These are phyloP conservation scores for Hanseniaspora opuntiae DNA, from an alignment of 805 yeast species.

Conservation along the genomic window DNA sequence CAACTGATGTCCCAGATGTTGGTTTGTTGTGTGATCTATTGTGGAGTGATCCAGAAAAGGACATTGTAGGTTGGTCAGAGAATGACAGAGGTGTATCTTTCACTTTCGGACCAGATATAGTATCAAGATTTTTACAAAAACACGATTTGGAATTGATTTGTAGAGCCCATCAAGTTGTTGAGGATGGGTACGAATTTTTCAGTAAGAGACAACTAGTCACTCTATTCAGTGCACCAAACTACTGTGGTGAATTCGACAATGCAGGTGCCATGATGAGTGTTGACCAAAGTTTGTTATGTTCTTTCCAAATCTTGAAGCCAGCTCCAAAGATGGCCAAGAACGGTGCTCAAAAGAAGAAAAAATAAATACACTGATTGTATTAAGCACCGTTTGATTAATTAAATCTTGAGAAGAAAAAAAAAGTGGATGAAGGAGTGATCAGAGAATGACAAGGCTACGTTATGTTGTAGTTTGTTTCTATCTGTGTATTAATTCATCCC, in stretches of 20 bases:
- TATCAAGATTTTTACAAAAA: conserved; percentile 85
- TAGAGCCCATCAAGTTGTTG: conserved; percentile 98
- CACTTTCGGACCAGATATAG: conserved; percentile 99
- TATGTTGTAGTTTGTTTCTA: too few relatives aligned
- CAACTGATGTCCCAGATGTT: conserved; percentile 96
- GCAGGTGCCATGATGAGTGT: conserved; percentile 99
- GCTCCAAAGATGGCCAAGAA: conserved; percentile 59
- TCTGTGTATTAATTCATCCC: too few relatives aligned
- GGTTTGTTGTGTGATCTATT: conserved; percentile 90
- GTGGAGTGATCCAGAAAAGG: conserved; percentile 98
- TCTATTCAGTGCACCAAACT: conserved; percentile 90
- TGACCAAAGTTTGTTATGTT: conserved; percentile 88
- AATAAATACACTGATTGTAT: conserved; percentile 17
- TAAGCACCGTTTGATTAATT: too few relatives aligned
- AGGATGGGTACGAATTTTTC: conserved; percentile 96
- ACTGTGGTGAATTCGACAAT: conserved; percentile 97
- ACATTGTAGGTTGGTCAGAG: conserved; percentile 96
- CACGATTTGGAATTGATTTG: conserved; percentile 97
- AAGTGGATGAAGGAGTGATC: too few relatives aligned
- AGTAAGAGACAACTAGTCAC: conserved; percentile 93
- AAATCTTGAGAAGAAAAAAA: too few relatives aligned
- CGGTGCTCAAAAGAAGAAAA: conserved; percentile 28
- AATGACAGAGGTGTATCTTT: conserved; percentile 97
- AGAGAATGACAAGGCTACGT: too few relatives aligned
- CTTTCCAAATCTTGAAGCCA: conserved; percentile 92